phyloP scores from a whole-genome alignment of 2,329 filamentous ascomycete genomes.

The Intubia oerlemansii region DNA sequence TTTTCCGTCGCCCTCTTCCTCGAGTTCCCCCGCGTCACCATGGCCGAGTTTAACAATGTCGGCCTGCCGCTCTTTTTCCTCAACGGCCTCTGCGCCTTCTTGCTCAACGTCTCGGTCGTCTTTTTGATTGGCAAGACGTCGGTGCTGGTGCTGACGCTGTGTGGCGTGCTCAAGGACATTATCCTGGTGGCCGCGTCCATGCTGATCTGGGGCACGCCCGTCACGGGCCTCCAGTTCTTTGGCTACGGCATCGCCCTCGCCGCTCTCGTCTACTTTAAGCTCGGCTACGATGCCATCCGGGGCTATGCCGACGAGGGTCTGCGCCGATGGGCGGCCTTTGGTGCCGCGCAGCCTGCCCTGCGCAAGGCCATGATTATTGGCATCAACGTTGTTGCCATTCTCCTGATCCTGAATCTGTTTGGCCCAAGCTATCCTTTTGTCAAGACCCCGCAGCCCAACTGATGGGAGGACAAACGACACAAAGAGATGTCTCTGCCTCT shows the following conservation, averaged over 20 bases:
- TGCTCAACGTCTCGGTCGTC: slow-evolving; percentile 69
- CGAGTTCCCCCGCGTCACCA: slow-evolving; percentile 48
- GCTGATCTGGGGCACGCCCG: slow-evolving; percentile 59
- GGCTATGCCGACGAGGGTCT: slow-evolving; percentile 51
- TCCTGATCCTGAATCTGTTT: slow-evolving; percentile 58
- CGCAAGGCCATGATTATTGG: slow-evolving; percentile 59
- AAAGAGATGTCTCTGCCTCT: too few relatives aligned
- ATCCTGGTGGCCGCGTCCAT: slow-evolving; percentile 62
- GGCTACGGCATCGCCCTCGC: slow-evolving; percentile 62
- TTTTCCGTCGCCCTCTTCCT: slow-evolving; percentile 49
- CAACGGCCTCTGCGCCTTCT: slow-evolving; percentile 60
- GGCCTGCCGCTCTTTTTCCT: slow-evolving; percentile 51
- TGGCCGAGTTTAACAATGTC: slow-evolving; percentile 51
- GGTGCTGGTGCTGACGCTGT: slow-evolving; percentile 67
- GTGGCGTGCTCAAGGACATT: slow-evolving; percentile 75
- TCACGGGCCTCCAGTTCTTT: slow-evolving; percentile 58
- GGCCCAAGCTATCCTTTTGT: too few relatives aligned
- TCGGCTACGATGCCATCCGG: slow-evolving; percentile 65
- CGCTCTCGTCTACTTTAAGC: slow-evolving; percentile 73
- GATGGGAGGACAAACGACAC: slow-evolving; percentile 3
- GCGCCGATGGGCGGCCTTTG: slow-evolving; percentile 74
- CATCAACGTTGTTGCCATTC: slow-evolving; percentile 37
- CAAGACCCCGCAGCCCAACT: too few relatives aligned
- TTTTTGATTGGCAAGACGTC: slow-evolving; percentile 80
- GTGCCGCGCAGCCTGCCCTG: slow-evolving; percentile 50